phyloP scores from a whole-genome alignment of 1,139 yeast genomes.

The Blastobotrys capitulatus region DNA sequence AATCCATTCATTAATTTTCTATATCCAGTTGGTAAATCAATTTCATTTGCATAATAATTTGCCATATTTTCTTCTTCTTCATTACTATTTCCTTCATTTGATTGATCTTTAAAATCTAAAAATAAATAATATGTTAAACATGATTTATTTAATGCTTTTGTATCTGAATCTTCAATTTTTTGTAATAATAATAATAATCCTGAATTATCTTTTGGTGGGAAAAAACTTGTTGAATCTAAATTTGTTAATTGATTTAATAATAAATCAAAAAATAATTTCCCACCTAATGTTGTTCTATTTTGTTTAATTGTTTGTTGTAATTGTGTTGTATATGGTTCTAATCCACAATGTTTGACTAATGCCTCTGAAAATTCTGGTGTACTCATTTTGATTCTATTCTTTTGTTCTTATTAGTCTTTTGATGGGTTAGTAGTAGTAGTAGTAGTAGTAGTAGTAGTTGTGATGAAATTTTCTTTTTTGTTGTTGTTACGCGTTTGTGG shows the following conservation, averaged over 20 bases:
- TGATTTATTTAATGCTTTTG: slow-evolving; percentile 18
- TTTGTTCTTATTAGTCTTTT: background rate
- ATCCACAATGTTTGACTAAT: slow-evolving; percentile 15
- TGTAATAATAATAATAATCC: slow-evolving; percentile 20
- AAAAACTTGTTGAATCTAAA: slow-evolving; percentile 14
- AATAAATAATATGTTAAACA: slow-evolving; percentile 28
- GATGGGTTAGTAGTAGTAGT: too few species aligned
- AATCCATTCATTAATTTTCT: slow-evolving; percentile 23
- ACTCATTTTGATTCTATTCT: background rate
- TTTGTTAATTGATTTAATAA: slow-evolving; percentile 21
- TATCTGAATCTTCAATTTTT: slow-evolving; percentile 19
- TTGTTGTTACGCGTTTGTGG: too few species aligned
- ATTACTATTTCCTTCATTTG: too few species aligned
- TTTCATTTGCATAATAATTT: slow-evolving; percentile 28
- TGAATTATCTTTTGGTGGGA: slow-evolving; percentile 26
- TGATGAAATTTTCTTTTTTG: too few species aligned
- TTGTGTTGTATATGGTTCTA: slow-evolving; percentile 22
- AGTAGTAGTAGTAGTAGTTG: too few species aligned
- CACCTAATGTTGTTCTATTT: slow-evolving; percentile 13
- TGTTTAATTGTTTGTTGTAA: slow-evolving; percentile 1
- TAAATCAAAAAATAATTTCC: slow-evolving; percentile 25
- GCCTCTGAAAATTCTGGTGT: slow-evolving; percentile 25
- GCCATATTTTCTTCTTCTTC: slow-evolving; percentile 22
- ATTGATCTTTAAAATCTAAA: slow-evolving; percentile 23
- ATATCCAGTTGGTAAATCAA: slow-evolving; percentile 24